Conservation (phyloP, 345 rosid genomes). For the Acer yangbiense region DNA sequence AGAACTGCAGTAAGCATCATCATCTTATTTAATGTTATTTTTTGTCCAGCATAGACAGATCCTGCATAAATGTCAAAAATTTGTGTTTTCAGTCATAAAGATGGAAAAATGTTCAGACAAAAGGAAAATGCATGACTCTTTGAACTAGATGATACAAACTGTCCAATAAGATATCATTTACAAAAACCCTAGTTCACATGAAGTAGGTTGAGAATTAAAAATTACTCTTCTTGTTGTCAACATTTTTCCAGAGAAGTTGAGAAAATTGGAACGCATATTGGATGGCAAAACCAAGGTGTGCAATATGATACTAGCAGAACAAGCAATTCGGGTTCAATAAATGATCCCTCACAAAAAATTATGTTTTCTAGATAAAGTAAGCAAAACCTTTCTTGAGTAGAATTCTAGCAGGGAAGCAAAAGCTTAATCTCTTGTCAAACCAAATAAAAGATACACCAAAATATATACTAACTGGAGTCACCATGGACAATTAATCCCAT, state of each 20-base stretch:
- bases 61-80: conserved; percentile 37
- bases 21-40: conserved; percentile 42
- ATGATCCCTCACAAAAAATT: not conserved
- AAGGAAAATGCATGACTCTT: not conserved
- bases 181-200: not conserved
- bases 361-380: not conserved
- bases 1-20: conserved; percentile 67
- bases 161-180: not conserved
- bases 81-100: conserved; percentile 9
- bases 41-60: conserved; percentile 34
- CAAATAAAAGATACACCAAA: not conserved
- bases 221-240: not conserved
- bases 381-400: not conserved
- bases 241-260: not conserved
- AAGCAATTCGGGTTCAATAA: not conserved
- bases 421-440: conserved; percentile 5
- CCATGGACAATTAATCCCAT: not conserved
- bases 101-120: not conserved
- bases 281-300: not conserved
- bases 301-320: not conserved
- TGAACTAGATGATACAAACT: not conserved
- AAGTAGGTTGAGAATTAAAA: not conserved
- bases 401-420: not conserved
- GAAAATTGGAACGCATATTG: not conserved
- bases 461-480: not conserved